Evolutionary conservation across 768 basidiomycete genomes (phyloP).

Genomic region (Phaeotremella skinneri): DNA sequence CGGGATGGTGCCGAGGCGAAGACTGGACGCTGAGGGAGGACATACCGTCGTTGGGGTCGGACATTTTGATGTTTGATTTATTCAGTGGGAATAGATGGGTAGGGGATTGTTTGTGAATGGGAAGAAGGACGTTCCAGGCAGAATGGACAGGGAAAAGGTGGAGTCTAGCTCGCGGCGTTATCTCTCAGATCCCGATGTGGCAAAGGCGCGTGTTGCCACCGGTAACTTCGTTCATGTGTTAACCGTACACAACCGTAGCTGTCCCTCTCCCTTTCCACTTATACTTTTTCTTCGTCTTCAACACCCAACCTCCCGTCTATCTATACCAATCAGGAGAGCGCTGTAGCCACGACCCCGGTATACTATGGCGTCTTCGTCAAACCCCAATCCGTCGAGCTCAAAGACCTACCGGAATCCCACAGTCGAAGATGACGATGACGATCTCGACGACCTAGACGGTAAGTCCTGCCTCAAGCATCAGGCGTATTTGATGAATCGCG

Average conservation of each 20-base stretch:
- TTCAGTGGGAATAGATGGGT: not conserved
- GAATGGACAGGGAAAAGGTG: not conserved
- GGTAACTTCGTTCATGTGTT: not conserved
- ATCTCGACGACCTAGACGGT: constrained; percentile 49
- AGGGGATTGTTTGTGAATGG: not conserved
- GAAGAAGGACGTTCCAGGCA: not conserved
- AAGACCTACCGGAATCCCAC: constrained; percentile 25
- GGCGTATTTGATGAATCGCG: not conserved
- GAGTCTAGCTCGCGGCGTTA: not conserved
- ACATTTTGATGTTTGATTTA: constrained; percentile 30
- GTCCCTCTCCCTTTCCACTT: too few species aligned
- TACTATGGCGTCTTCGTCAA: not conserved
- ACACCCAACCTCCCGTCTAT: too few species aligned
- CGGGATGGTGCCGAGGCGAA: constrained; percentile 5
- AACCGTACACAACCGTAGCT: not conserved
- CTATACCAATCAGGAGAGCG: too few species aligned
- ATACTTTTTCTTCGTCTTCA: too few species aligned
- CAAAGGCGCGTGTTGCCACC: not conserved
- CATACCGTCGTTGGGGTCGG: constrained; percentile 51
- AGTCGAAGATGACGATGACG: constrained; percentile 44
- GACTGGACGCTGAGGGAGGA: constrained; percentile 8
- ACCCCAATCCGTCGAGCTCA: constrained; percentile 7
- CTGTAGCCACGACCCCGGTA: too few species aligned
- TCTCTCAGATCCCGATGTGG: not conserved
- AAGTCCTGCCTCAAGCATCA: constrained; percentile 5